Evolutionary conservation across 2,329 filamentous ascomycete genomes (phyloP), one percentile per base, ranked within the genome.

Genomic region (Nemania bipapillata): DNA sequence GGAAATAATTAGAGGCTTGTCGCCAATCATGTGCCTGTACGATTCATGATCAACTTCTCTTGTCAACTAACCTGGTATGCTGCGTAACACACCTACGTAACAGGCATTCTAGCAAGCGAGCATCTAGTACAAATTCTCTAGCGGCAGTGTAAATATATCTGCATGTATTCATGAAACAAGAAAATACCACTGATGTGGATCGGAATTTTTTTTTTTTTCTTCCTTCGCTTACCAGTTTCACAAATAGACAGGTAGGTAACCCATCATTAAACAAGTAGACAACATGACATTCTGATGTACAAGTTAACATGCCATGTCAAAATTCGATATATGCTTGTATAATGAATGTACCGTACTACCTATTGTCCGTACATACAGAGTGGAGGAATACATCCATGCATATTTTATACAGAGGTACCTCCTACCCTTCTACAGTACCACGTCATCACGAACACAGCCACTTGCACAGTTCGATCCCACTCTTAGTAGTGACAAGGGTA

Each of bases 371-470:
- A 32, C 9, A 32, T 9, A 9, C 9, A 32, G 30, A 45, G 40
- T 45, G 17, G 40, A 17, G 40, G 40, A n/a, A n/a, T n/a, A n/a
- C n/a, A n/a, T n/a, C n/a, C n/a, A n/a, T n/a, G n/a, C n/a, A n/a
- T n/a, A n/a, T n/a, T n/a, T n/a, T n/a, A 40, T 40, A 17, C 8
- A 40, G 40, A 3, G 17, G 40, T 45, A 45, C 9, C 6, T 45
- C n/a, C 40, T n/a, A 45, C 47, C n/a, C n/a, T n/a, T n/a, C n/a
- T n/a, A n/a, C n/a, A n/a, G n/a, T n/a, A n/a, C n/a, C 47, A 50
- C 9, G 22, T 15, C 47, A 12, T 45, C 4, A 40, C 11, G 24
- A 20, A 42, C 65, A 50, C 60, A 63, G 65, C 65, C 60, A 59
- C 65, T 32, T 53, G 20, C 40, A 45, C 40, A 22, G 17, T 17